phyloP scores from a whole-genome alignment of 108 stramenopile species.

The Thalassiosira profunda region DNA sequence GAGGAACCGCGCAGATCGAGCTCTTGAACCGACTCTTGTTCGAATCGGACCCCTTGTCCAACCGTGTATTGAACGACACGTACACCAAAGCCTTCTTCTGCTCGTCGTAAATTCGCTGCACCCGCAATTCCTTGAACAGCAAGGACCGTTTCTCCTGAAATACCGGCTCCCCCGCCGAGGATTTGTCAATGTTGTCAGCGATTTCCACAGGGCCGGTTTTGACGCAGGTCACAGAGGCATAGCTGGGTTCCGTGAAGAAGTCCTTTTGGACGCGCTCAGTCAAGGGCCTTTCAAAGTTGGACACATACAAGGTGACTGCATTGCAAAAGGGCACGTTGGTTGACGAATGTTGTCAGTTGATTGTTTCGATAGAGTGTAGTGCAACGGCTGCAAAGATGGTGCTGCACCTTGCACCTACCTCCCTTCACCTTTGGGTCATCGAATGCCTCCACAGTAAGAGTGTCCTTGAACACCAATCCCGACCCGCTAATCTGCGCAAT shows the following conservation, averaged over 20 bases:
- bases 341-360: too few relatives aligned
- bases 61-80: conserved; percentile 87
- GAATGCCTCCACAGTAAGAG: conserved; percentile 77
- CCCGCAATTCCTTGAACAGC: conserved; percentile 87
- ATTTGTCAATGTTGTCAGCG: conserved; percentile 77
- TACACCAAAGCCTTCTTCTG: conserved; percentile 89
- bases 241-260: conserved; percentile 90
- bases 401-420: too few relatives aligned
- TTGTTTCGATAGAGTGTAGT: too few relatives aligned
- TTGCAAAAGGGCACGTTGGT: too few relatives aligned
- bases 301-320: conserved; percentile 90
- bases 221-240: conserved; percentile 85
- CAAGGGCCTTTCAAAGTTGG: conserved; percentile 92
- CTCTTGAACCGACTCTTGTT: conserved; percentile 91
- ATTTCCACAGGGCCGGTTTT: conserved; percentile 65
- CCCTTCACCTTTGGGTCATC: conserved; percentile 88
- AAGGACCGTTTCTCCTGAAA: conserved; percentile 86
- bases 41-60: conserved; percentile 88
- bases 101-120: conserved; percentile 86
- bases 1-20: conserved; percentile 81
- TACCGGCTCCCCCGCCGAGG: conserved; percentile 79
- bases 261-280: conserved; percentile 78
- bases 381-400: too few relatives aligned
- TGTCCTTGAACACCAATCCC: conserved; percentile 93
- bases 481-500: conserved; percentile 79